Conservation (phyloP, 2,329 filamentous ascomycete genomes). For the Calonectria leucothoes region DNA sequence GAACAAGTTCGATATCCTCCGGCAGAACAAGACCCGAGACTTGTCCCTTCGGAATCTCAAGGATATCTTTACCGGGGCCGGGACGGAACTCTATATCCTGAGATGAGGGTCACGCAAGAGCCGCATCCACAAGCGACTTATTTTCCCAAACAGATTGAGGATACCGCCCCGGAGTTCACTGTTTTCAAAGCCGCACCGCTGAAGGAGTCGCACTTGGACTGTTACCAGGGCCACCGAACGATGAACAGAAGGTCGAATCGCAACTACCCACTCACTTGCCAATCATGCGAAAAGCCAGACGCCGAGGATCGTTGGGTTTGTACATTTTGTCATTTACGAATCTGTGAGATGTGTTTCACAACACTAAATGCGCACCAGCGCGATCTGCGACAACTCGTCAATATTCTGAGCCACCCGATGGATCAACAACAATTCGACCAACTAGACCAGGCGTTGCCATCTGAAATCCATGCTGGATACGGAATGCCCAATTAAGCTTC, state of each 20-base stretch:
- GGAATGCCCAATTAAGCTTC: neutral
- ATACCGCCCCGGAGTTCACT: slow-evolving; percentile 45
- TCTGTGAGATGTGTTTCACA: slow-evolving; percentile 62
- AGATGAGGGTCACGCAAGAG: slow-evolving; percentile 50
- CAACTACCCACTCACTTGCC: slow-evolving; percentile 64
- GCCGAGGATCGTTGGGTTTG: slow-evolving; percentile 59
- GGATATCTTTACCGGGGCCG: slow-evolving; percentile 50
- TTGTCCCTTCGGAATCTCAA: slow-evolving; percentile 49
- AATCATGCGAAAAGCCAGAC: slow-evolving; percentile 62
- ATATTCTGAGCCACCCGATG: slow-evolving; percentile 33
- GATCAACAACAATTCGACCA: neutral
- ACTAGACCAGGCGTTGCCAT: neutral
- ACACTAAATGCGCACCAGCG: slow-evolving; percentile 54
- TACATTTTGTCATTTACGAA: slow-evolving; percentile 62
- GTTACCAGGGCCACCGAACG: slow-evolving; percentile 59
- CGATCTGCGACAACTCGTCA: slow-evolving; percentile 57
- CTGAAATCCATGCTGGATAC: neutral
- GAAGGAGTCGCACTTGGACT: slow-evolving; percentile 57
- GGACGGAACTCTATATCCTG: slow-evolving; percentile 55
- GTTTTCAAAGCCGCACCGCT: slow-evolving; percentile 57
- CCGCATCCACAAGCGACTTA: slow-evolving; percentile 50
- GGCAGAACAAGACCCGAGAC: slow-evolving; percentile 44
- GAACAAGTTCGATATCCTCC: slow-evolving; percentile 38
- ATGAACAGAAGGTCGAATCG: slow-evolving; percentile 62
- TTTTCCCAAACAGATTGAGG: slow-evolving; percentile 50